Evolutionary conservation across 2,329 filamentous ascomycete species (phyloP), one percentile per base, ranked within the genome.

Genomic region (Talaromyces rugulosus): DNA sequence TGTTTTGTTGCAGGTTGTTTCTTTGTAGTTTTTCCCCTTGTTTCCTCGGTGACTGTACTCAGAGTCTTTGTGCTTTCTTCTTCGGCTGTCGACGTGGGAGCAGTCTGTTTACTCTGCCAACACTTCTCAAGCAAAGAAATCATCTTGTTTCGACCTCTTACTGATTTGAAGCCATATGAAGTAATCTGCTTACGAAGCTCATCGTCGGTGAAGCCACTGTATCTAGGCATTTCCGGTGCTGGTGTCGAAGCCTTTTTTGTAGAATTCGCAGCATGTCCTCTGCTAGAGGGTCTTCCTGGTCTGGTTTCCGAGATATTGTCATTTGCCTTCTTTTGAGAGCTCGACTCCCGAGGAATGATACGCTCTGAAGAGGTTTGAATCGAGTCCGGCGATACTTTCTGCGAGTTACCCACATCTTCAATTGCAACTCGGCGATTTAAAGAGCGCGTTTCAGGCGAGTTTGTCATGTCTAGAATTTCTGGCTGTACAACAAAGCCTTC

Each of bases 111-210:
- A 62, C 85, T 86, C 66, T 83, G 76, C 89, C 89, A 92, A 72
- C 90, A 92, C 69, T 87, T 84, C 58, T 89, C 79, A 12, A 93
- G 77, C 11, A 92, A 74, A 1, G 85, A 79, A 63, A 93, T 87
- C 87, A 91, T 91, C 8, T 85, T 85, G 56, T 83, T 80, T 18
- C 90, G 82, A 60, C 80, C 85, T 70, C 87, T 90, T 33, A 92
- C 78, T 1, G 87, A 79, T 70, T 92, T 93, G 75, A 93, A 92
- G 0, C 88, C 89, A 68, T 87, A 92, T 0, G 80, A 79, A 5
- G 82, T 77, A 52, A 93, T 77, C 68, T 89, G 82, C 61, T 81
- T 84, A 2, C 85, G 78, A 16, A 93, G 77, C 62, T 89, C 84
- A 8, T 80, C 75, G 64, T 89, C 87, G 3, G 87, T 87, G 62